Conservation (phyloP, 2,329 filamentous ascomycete genomes). For the Sclerotinia nivalis region DNA sequence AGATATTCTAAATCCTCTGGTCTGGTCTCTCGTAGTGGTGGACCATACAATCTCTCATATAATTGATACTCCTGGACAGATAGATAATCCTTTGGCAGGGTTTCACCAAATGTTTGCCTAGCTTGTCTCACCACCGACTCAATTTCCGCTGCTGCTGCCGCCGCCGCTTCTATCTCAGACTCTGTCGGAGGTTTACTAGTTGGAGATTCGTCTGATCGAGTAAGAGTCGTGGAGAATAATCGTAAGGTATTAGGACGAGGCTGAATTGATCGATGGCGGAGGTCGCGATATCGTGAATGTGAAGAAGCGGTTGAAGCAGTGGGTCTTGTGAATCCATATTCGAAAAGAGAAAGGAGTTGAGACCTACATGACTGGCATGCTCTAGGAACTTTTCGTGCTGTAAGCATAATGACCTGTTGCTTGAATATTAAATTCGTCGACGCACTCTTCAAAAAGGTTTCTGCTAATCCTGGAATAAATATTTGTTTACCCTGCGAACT, state of each 20-base stretch:
- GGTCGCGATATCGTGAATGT: constrained; percentile 19
- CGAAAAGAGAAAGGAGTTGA: constrained; percentile 41
- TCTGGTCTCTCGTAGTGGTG: constrained; percentile 63
- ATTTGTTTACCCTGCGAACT: not conserved
- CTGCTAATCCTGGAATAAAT: not conserved
- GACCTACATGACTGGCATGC: constrained; percentile 42
- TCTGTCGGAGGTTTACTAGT: not conserved
- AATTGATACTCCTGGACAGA: constrained; percentile 69
- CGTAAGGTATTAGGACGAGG: constrained; percentile 24
- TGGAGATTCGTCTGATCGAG: constrained; percentile 24
- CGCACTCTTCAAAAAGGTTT: not conserved
- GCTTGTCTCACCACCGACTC: constrained; percentile 69
- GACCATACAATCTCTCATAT: constrained; percentile 80
- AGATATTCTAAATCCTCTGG: constrained; percentile 57
- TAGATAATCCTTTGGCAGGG: constrained; percentile 70
- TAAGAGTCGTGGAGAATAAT: constrained; percentile 31
- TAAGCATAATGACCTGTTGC: constrained; percentile 34
- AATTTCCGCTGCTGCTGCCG: constrained; percentile 43
- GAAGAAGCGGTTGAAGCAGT: constrained; percentile 22
- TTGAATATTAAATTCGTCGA: not conserved
- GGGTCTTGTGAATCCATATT: constrained; percentile 40
- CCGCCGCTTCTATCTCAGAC: not conserved
- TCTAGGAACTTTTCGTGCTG: constrained; percentile 35
- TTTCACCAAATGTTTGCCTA: constrained; percentile 74
- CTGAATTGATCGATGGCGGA: constrained; percentile 26